Evolutionary conservation across 768 basidiomycete genomes (phyloP).

Genomic region (Serendipita sp.): DNA sequence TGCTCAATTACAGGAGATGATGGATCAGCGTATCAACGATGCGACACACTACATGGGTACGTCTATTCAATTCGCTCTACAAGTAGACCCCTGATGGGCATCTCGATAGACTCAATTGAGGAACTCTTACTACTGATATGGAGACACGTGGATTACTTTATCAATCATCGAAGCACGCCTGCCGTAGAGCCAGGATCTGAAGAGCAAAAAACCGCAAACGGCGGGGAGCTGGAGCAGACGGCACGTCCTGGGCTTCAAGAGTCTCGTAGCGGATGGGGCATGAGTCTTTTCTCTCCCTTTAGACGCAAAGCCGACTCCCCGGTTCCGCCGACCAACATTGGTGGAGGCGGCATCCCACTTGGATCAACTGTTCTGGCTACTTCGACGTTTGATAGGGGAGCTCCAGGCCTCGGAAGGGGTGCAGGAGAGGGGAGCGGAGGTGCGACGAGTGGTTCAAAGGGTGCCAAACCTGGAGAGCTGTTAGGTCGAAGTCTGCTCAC

Average conservation of each 20-base stretch:
- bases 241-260: constrained; percentile 9
- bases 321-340: background rate
- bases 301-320: constrained; percentile 1
- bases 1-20: constrained; percentile 8
- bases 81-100: background rate
- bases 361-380: constrained; percentile 8
- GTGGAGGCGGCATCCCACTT: constrained; percentile 9
- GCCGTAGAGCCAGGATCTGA: constrained; percentile 15
- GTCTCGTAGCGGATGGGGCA: constrained; percentile 7
- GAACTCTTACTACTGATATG: constrained; percentile 67
- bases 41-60: background rate
- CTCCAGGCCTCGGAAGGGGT: too few relatives aligned
- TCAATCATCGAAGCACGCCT: constrained; percentile 17
- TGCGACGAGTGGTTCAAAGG: background rate
- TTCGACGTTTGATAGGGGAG: background rate
- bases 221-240: background rate
- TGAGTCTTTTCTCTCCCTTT: constrained; percentile 4
- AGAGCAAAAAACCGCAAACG: background rate
- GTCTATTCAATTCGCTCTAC: background rate
- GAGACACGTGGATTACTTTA: constrained; percentile 62
- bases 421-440: background rate
- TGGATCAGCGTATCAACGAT: constrained; percentile 3
- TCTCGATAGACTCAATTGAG: constrained; percentile 44
- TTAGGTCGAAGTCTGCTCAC: background rate
- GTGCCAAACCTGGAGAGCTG: background rate